Conservation (phyloP, 2,329 filamentous ascomycete genomes). For the Xylaria multiplex region DNA sequence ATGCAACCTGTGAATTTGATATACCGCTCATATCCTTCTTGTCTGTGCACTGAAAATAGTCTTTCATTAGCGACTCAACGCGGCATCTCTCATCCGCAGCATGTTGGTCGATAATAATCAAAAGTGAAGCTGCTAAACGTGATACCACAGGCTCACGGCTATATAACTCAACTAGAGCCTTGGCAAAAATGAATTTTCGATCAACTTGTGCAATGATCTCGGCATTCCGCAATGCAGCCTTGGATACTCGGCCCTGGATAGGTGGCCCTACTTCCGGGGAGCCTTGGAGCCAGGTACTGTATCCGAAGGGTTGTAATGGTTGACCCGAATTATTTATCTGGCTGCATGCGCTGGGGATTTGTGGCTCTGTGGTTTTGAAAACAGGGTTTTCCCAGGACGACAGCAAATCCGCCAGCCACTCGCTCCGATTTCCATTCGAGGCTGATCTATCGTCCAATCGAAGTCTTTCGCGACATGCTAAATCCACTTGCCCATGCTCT, state of each 20-base stretch:
- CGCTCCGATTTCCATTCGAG: slow-evolving; percentile 35
- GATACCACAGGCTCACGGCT: not conserved
- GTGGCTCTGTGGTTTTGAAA: slow-evolving; percentile 64
- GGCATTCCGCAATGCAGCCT: slow-evolving; percentile 66
- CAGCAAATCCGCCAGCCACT: slow-evolving; percentile 71
- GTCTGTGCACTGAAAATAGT: slow-evolving; percentile 55
- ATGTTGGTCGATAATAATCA: slow-evolving; percentile 91
- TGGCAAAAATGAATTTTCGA: slow-evolving; percentile 84
- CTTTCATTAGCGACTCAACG: slow-evolving; percentile 75
- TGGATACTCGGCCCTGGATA: slow-evolving; percentile 66
- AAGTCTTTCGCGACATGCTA: slow-evolving; percentile 30
- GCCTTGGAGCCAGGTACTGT: slow-evolving; percentile 27
- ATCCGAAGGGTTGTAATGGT: slow-evolving; percentile 30
- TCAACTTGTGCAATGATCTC: slow-evolving; percentile 85
- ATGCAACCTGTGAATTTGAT: not conserved
- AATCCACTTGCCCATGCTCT: slow-evolving; percentile 39
- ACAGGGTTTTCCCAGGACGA: slow-evolving; percentile 79
- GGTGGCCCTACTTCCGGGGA: slow-evolving; percentile 41
- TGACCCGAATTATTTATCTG: slow-evolving; percentile 40
- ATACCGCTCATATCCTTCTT: slow-evolving; percentile 17
- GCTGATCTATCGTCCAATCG: slow-evolving; percentile 33
- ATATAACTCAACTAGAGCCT: slow-evolving; percentile 53
- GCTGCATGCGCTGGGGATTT: slow-evolving; percentile 56
- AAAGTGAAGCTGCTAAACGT: slow-evolving; percentile 46
- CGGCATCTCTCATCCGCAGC: slow-evolving; percentile 90